These are phyloP conservation scores for Sungouiella blattae DNA, from an alignment of 805 yeast genomes.

Conservation along the genomic window DNA sequence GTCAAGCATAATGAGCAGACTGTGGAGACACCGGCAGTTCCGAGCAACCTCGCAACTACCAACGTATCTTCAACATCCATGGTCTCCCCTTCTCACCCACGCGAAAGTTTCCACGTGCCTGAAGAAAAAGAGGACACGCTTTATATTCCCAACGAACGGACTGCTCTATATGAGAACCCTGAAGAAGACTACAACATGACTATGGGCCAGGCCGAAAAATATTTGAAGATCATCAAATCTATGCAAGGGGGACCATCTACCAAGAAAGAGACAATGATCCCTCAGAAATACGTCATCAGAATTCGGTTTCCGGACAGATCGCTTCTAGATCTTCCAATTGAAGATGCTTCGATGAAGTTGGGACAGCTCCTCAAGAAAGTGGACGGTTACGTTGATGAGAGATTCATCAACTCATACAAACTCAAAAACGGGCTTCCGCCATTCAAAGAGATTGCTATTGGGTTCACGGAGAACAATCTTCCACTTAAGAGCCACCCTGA, in stretches of 20 bases:
- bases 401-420: slow-evolving; percentile 26
- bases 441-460: slow-evolving; percentile 24
- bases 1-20: background rate
- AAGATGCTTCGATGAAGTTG: slow-evolving; percentile 23
- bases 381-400: slow-evolving; percentile 28
- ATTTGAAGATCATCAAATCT: slow-evolving; percentile 32
- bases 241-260: slow-evolving; percentile 18
- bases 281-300: slow-evolving; percentile 29
- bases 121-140: slow-evolving; percentile 10
- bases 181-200: slow-evolving; percentile 42
- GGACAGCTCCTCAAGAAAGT: slow-evolving; percentile 36
- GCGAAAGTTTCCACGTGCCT: slow-evolving; percentile 1
- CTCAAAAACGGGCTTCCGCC: slow-evolving; percentile 39
- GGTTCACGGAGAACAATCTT: slow-evolving; percentile 26
- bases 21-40: background rate
- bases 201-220: slow-evolving; percentile 33
- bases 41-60: too few species aligned
- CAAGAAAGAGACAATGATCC: slow-evolving; percentile 13
- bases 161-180: slow-evolving; percentile 33
- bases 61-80: too few species aligned
- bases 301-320: slow-evolving; percentile 38
- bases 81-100: background rate
- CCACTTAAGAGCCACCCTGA: slow-evolving; percentile 25
- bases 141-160: slow-evolving; percentile 8
- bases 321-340: slow-evolving; percentile 33